These are phyloP conservation scores for Penicillium sp. DNA, from an alignment of 2,329 filamentous ascomycete genomes.

Conservation along the genomic window DNA sequence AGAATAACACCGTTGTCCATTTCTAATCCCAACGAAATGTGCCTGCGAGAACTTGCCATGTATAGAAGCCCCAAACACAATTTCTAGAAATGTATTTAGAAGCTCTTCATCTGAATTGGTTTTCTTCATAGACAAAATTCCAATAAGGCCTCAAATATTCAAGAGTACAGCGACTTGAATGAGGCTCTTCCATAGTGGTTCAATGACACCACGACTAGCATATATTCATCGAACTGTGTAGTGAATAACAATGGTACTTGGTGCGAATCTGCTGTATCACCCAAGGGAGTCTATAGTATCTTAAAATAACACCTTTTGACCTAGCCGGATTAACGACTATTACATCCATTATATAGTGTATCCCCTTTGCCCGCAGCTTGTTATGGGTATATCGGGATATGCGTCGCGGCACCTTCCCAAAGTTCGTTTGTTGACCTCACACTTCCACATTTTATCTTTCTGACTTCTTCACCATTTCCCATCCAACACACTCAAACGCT, in stretches of 20 bases:
- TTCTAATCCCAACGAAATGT: background rate
- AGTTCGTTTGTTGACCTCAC: background rate
- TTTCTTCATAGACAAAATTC: background rate
- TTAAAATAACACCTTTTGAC: no score
- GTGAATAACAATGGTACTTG: no score
- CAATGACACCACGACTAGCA: background rate
- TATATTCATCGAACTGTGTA: no score
- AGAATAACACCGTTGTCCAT: constrained; percentile 16
- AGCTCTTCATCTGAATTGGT: background rate
- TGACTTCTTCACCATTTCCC: background rate
- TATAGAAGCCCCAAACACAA: background rate
- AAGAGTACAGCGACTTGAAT: background rate
- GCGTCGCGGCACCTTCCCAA: background rate
- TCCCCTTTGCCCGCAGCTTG: no score
- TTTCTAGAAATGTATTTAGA: background rate
- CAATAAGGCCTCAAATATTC: background rate
- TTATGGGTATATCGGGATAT: accelerated
- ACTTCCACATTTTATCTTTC: background rate
- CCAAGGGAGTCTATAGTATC: no score
- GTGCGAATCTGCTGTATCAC: no score
- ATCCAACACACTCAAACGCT: background rate
- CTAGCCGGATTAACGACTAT: no score
- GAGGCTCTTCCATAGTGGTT: background rate
- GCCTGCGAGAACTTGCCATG: no score
- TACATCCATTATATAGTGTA: no score